Evolutionary conservation across 1,284 basidiomycete species (phyloP), one percentile per base, ranked within the genome.

Genomic region (Sanguinoderma infundibulare): DNA sequence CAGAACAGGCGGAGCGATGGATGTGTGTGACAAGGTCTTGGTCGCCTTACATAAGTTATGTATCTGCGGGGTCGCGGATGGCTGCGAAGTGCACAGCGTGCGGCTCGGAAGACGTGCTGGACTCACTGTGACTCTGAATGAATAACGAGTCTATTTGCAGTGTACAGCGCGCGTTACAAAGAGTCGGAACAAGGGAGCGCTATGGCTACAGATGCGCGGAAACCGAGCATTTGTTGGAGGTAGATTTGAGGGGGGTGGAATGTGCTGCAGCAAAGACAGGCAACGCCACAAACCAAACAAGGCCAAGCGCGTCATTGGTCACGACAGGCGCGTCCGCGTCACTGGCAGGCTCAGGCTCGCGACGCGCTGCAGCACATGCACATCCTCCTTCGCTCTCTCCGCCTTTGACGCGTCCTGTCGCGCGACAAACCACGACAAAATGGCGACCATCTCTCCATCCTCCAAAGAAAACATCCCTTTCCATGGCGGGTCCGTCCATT

Each of bases 401-500:
- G 9, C 54, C 38, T 34, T 22, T 12, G 14, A 47, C 44, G 30
- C 52, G 24, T 32, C 32, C 10, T 24, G 14, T 44, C 17, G n/a
- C 42, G 46, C 3, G 39, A 35, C 34, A 15, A 47, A 36, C 14
- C 17, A 22, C 9, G 3, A 6, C 26, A 30, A 32, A 1, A 70
- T 69, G 67, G 63, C 61, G 4, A 69, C 67, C 1, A 55, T 62
- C 1, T 66, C 65, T 14, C 63, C 65, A 2, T 65, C 69, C 2
- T 61, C 68, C 17, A 75, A 74, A 51, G 72, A 74, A 59, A 75
- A 75, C 47, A 49, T 72, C 38, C 73, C 72, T 17, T 64, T 70
- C 35, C 69, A 44, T 50, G 69, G 69, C 72, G 53, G 61, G 70
- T 69, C 7, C 20, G 57, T 47, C 6, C 52, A n/a, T n/a, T n/a